phyloP scores from a whole-genome alignment of 805 yeast genomes.

The Candida chauliodis region DNA sequence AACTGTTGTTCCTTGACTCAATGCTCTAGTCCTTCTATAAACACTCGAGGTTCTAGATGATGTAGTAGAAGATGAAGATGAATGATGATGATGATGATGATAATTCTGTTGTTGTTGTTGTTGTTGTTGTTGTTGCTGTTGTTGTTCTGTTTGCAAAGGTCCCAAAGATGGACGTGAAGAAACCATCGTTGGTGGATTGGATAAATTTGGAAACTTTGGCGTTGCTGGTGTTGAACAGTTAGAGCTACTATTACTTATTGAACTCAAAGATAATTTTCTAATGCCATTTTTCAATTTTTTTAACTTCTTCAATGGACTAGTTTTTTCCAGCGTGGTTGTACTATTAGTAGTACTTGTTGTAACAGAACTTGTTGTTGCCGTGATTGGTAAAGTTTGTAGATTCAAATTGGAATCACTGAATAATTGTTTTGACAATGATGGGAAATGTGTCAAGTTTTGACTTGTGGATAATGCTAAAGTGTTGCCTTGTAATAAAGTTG shows the following conservation, averaged over 20 bases:
- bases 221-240: slow-evolving; percentile 7
- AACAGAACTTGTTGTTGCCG: not conserved
- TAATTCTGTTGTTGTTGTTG: slow-evolving; percentile 10
- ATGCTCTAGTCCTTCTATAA: slow-evolving; percentile 8
- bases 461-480: slow-evolving; percentile 6
- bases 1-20: slow-evolving; percentile 10
- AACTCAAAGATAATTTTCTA: slow-evolving; percentile 31
- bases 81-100: slow-evolving; percentile 7
- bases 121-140: slow-evolving; percentile 6
- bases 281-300: slow-evolving; percentile 37
- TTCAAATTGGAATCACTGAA: slow-evolving; percentile 1
- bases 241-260: not conserved
- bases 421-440: slow-evolving; percentile 7
- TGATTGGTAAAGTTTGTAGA: not conserved
- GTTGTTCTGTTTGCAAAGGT: not conserved
- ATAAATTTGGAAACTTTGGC: slow-evolving; percentile 4
- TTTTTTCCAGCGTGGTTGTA: slow-evolving; percentile 1
- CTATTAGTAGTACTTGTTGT: not conserved
- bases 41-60: slow-evolving; percentile 1
- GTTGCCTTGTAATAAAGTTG: slow-evolving; percentile 8
- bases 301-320: slow-evolving; percentile 30
- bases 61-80: slow-evolving; percentile 7
- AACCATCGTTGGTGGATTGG: not conserved
- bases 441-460: slow-evolving; percentile 12
- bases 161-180: slow-evolving; percentile 3